Percentiles rank a stretch among this genome's conserved stretches.
Evolutionary conservation across 176 grass and related monocot genomes (phyloP).

Genomic region (Miscanthus lutarioriparius): DNA sequence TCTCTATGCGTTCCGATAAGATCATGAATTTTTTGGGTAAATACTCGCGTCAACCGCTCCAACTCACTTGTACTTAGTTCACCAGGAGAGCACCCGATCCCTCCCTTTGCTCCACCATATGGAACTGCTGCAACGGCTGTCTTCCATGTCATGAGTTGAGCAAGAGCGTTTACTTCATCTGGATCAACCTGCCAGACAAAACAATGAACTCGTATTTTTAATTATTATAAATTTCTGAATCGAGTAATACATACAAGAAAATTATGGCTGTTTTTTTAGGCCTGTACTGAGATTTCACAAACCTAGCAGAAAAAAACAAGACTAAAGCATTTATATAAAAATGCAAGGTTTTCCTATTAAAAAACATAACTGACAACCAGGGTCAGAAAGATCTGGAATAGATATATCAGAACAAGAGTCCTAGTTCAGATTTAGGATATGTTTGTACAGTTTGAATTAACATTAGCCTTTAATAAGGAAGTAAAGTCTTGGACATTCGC

Average conservation of each 20-base stretch:
- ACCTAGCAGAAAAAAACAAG: neutral
- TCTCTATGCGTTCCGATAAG: constrained; percentile 89
- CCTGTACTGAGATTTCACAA: neutral
- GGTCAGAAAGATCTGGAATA: neutral
- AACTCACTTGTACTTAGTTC: constrained; percentile 82
- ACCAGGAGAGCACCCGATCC: constrained; percentile 81
- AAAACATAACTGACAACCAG: neutral
- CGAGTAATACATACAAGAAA: neutral
- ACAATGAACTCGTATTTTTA: neutral
- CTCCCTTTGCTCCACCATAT: constrained; percentile 97
- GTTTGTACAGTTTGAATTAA: neutral
- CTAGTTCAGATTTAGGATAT: neutral
- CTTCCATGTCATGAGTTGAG: constrained; percentile 99
- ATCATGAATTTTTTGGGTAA: constrained; percentile 99
- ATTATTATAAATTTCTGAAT: neutral
- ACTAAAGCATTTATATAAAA: neutral
- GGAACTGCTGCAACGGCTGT: constrained; percentile 88
- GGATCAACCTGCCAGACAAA: constrained; percentile 64
- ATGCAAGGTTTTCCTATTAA: neutral
- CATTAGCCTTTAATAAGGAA: neutral
- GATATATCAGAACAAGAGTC: neutral
- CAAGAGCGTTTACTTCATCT: constrained; percentile 96
- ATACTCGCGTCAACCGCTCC: constrained; percentile 92
- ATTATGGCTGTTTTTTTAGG: constrained; percentile 5
- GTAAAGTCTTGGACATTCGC: neutral